Percentiles rank a stretch among this genome's conserved stretches.
Conservation (phyloP, 352 stramenopile species). For the Phytophthora chlamydospora region DNA sequence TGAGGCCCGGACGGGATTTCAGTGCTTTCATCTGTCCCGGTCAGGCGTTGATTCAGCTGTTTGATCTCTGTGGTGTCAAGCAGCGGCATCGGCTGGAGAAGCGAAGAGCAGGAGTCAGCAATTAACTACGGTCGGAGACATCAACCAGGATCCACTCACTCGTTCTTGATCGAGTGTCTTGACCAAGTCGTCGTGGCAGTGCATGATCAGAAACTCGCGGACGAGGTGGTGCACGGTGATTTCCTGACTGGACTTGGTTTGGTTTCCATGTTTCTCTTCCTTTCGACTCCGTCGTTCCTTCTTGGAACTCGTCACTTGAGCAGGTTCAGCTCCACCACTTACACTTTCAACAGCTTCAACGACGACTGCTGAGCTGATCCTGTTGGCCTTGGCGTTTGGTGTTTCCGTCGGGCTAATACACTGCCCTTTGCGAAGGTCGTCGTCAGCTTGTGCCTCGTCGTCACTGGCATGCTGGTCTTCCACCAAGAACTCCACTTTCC, state of each 20-base stretch:
- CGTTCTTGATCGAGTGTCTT: slow-evolving; percentile 53
- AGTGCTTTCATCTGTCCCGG: slow-evolving; percentile 1
- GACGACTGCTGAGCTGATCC: slow-evolving; percentile 35
- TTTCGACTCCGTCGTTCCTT: slow-evolving; percentile 4
- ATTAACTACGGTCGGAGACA: neutral
- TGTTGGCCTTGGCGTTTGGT: slow-evolving; percentile 30
- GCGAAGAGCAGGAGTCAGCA: slow-evolving; percentile 1
- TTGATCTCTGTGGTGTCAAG: slow-evolving; percentile 25
- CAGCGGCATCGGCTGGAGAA: slow-evolving; percentile 20
- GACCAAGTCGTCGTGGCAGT: slow-evolving; percentile 45
- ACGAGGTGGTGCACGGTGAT: slow-evolving; percentile 59
- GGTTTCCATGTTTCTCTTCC: neutral
- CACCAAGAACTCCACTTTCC: slow-evolving; percentile 34
- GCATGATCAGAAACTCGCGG: slow-evolving; percentile 61
- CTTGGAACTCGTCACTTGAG: neutral
- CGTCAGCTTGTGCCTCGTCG: slow-evolving; percentile 11
- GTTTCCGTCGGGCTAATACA: neutral
- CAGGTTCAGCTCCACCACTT: neutral
- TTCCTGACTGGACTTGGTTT: slow-evolving; percentile 16
- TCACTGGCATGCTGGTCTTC: slow-evolving; percentile 28
- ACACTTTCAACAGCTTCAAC: slow-evolving; percentile 16
- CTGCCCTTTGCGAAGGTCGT: slow-evolving; percentile 4
- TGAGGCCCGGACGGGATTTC: slow-evolving; percentile 1
- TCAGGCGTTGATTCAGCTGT: slow-evolving; percentile 23
- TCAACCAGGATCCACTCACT: slow-evolving; percentile 20